Conservation (phyloP, 768 basidiomycete genomes). For the Auricularia sp. region DNA sequence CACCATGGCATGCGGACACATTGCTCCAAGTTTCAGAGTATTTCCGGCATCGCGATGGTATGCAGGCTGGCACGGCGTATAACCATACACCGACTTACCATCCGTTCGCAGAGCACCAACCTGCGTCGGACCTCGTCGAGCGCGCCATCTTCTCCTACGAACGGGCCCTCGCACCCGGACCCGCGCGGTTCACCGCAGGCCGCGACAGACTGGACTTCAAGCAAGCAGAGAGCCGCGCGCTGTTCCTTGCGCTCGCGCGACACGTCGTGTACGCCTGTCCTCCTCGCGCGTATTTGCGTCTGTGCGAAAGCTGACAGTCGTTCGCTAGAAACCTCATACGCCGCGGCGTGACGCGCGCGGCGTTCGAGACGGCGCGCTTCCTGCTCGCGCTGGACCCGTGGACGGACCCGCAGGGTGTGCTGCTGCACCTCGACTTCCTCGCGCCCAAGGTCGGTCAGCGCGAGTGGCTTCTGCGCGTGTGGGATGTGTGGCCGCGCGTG, state of each 20-base stretch:
- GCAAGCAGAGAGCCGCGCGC: slow-evolving; percentile 81
- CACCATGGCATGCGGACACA: slow-evolving; percentile 91
- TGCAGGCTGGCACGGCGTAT: too few species aligned
- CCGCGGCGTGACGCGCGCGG: slow-evolving; percentile 80
- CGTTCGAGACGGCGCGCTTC: slow-evolving; percentile 86
- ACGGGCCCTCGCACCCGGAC: slow-evolving; percentile 65
- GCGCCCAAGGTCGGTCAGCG: slow-evolving; percentile 71
- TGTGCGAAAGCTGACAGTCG: background rate
- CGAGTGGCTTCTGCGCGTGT: slow-evolving; percentile 71
- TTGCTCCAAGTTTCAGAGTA: slow-evolving; percentile 79
- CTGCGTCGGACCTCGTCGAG: slow-evolving; percentile 81
- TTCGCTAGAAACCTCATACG: slow-evolving; percentile 63
- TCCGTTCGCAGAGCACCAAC: slow-evolving; percentile 51
- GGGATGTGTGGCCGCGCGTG: slow-evolving; percentile 19
- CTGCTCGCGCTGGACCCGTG: slow-evolving; percentile 77
- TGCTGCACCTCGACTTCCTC: slow-evolving; percentile 76
- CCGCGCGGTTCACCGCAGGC: slow-evolving; percentile 78
- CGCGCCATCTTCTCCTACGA: slow-evolving; percentile 93
- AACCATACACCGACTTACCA: too few species aligned
- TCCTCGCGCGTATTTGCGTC: background rate
- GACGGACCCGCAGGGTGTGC: slow-evolving; percentile 79
- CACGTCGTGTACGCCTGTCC: slow-evolving; percentile 54
- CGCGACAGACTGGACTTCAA: slow-evolving; percentile 81
- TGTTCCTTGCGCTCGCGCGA: slow-evolving; percentile 81
- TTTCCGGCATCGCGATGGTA: slow-evolving; percentile 80